Conservation (phyloP, 345 rosid genomes). For the Mercurialis annua region DNA sequence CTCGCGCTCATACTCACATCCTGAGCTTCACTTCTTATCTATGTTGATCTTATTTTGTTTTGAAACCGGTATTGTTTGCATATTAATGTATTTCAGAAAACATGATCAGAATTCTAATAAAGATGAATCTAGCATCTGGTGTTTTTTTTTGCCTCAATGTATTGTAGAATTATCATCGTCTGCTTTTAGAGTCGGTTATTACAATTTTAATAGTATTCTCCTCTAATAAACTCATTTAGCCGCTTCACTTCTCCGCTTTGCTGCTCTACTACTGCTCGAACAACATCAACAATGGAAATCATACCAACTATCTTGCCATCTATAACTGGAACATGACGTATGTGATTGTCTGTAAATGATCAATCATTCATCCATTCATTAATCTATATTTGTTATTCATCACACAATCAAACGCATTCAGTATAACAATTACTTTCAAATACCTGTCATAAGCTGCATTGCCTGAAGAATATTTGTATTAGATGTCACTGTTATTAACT, state of each 20-base stretch:
- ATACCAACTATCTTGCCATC: constrained; percentile 78
- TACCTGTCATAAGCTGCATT: constrained; percentile 95
- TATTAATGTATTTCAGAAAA: not conserved
- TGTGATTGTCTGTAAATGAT: constrained; percentile 49
- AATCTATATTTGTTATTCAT: not conserved
- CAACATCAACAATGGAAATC: constrained; percentile 82
- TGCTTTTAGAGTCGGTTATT: not conserved
- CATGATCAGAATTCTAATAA: not conserved
- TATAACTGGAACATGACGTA: constrained; percentile 79
- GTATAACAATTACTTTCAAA: not conserved
- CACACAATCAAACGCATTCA: not conserved
- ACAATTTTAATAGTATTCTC: constrained; percentile 55
- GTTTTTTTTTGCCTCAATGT: not conserved
- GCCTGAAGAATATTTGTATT: constrained; percentile 66
- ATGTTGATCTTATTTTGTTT: no score
- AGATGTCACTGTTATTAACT: constrained; percentile 61
- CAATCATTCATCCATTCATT: not conserved
- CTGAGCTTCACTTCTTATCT: no score
- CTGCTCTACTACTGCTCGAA: constrained; percentile 75
- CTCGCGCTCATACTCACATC: no score
- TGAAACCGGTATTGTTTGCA: no score
- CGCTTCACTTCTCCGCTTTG: constrained; percentile 70
- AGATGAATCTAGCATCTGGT: not conserved
- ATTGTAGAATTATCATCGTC: not conserved
- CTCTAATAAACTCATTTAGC: constrained; percentile 74